phyloP scores from a whole-genome alignment of 2,329 filamentous ascomycete species.

The Fusarium setosum region DNA sequence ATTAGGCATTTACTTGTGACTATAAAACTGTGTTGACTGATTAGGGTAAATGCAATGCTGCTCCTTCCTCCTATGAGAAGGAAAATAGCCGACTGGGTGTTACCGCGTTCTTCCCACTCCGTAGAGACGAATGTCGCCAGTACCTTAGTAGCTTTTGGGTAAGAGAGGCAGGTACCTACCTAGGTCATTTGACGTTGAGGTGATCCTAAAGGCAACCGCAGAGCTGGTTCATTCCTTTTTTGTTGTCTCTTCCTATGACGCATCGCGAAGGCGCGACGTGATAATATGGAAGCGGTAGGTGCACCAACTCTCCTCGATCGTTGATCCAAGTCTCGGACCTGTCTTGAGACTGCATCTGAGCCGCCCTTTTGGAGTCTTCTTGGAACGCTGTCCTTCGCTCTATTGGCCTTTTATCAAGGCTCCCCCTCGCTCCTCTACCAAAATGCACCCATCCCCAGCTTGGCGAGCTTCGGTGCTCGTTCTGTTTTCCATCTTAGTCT shows the following conservation, averaged over 20 bases:
- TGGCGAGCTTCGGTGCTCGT: background rate
- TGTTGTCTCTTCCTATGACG: background rate
- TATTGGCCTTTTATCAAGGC: background rate
- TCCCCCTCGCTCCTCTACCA: background rate
- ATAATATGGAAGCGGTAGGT: no score
- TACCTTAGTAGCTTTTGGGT: no score
- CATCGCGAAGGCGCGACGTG: no score
- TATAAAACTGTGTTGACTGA: background rate
- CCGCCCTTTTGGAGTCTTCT: slow-evolving; percentile 35
- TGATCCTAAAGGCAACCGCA: no score
- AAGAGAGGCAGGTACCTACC: no score
- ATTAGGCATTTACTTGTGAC: background rate
- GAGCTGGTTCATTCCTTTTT: no score
- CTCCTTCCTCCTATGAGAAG: no score
- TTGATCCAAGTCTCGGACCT: slow-evolving; percentile 3
- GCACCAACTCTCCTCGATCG: slow-evolving; percentile 27
- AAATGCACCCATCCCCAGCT: slow-evolving; percentile 19
- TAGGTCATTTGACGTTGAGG: no score
- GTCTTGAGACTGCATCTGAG: slow-evolving; percentile 9
- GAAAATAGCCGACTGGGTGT: no score
- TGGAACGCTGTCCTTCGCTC: slow-evolving; percentile 22
- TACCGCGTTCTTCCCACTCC: no score
- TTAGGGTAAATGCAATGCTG: no score
- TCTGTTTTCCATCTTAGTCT: slow-evolving; percentile 3
- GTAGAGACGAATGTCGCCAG: no score